Percentiles rank a stretch among this genome's conserved stretches.
Evolutionary conservation across 1,139 yeast genomes (phyloP).

Genomic region (Meyerozyma guilliermondii): DNA sequence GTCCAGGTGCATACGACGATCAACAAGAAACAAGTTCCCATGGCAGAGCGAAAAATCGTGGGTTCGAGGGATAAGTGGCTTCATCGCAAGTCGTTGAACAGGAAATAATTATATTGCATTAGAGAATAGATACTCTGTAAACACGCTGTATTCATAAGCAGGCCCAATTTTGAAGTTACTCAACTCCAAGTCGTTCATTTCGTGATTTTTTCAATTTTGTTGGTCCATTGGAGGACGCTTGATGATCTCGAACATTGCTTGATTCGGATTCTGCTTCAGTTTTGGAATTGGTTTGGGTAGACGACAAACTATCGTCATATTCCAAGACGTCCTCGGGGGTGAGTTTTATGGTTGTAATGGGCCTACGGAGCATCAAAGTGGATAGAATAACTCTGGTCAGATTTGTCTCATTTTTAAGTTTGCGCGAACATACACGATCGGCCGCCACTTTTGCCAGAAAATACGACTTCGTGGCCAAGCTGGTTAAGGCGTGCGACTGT

Average conservation of each 20-base stretch:
- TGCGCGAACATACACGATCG: not conserved
- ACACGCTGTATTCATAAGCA: no score
- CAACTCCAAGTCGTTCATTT: conserved; percentile 4
- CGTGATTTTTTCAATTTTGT: not conserved
- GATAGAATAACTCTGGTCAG: no score
- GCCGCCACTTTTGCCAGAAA: conserved; percentile 1
- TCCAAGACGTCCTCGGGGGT: conserved; percentile 63
- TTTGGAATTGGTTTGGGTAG: not conserved
- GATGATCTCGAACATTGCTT: not conserved
- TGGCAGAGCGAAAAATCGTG: conserved; percentile 36
- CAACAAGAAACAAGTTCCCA: conserved; percentile 38
- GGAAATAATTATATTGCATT: conserved; percentile 18
- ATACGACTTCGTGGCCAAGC: conserved; percentile 12
- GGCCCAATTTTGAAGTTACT: not conserved
- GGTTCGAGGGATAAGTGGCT: conserved; percentile 55
- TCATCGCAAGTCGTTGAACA: conserved; percentile 47
- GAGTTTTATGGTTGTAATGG: conserved; percentile 58
- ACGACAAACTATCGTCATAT: conserved; percentile 42
- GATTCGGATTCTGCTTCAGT: not conserved
- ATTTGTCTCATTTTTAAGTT: not conserved
- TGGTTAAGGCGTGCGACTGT: conserved; percentile 8
- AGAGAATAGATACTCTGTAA: not conserved
- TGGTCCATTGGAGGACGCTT: not conserved
- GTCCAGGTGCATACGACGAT: conserved; percentile 37
- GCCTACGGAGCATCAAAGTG: conserved; percentile 50